phyloP scores from a whole-genome alignment of 306 rosid genomes.

The Ochetophila trinervis region DNA sequence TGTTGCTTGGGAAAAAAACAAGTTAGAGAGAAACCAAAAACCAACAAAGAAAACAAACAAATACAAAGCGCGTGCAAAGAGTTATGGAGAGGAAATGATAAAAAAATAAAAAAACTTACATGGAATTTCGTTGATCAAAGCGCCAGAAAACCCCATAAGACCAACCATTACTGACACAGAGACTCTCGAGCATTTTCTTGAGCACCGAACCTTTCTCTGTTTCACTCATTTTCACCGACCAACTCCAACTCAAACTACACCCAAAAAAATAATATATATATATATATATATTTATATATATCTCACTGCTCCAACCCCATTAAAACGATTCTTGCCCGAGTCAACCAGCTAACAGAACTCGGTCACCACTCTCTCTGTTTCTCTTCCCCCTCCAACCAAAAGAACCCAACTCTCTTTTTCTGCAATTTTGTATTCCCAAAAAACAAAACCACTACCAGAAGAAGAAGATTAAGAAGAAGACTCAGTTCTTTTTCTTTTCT shows the following conservation, averaged over 20 bases:
- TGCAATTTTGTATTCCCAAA: background rate
- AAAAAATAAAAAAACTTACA: constrained; percentile 36
- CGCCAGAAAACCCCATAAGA: constrained; percentile 85
- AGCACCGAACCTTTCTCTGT: constrained; percentile 35
- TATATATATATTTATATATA: too few relatives aligned
- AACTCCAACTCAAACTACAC: constrained; percentile 4
- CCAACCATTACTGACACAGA: constrained; percentile 60
- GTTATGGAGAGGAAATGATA: background rate
- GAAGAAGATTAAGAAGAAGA: background rate
- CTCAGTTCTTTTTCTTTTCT: background rate
- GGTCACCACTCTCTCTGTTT: background rate
- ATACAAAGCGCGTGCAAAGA: background rate
- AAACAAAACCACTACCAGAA: background rate
- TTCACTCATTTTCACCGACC: constrained; percentile 34
- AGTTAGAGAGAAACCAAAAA: background rate
- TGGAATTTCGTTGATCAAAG: constrained; percentile 52
- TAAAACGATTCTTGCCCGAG: constrained; percentile 20
- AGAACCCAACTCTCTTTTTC: constrained; percentile 14
- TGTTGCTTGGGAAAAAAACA: background rate
- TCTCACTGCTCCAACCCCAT: constrained; percentile 28
- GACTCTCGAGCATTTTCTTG: constrained; percentile 48
- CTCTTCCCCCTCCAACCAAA: constrained; percentile 5
- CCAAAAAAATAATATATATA: background rate
- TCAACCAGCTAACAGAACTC: constrained; percentile 17
- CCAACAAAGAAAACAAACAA: constrained; percentile 6